These are phyloP conservation scores for Epichloe sibirici DNA, from an alignment of 2,329 filamentous ascomycete genomes.

Conservation along the genomic window DNA sequence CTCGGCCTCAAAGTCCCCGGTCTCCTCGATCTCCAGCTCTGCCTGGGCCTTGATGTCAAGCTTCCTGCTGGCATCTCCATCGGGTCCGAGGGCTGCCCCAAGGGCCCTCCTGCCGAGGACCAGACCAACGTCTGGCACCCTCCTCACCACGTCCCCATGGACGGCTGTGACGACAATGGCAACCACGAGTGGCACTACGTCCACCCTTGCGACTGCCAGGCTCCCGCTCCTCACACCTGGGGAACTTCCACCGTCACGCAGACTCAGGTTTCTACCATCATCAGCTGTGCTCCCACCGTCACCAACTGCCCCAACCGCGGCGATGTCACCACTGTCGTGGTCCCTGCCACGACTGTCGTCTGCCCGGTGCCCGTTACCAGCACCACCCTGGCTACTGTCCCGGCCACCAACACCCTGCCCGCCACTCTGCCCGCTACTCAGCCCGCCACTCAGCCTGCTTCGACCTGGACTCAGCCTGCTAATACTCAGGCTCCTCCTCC, in stretches of 20 bases:
- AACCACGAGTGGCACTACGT: slow-evolving; percentile 24
- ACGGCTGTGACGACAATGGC: slow-evolving; percentile 21
- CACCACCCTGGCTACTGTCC: slow-evolving; percentile 3
- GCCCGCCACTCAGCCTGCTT: slow-evolving; percentile 2
- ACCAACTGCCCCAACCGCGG: slow-evolving; percentile 25
- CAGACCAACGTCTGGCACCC: slow-evolving; percentile 25
- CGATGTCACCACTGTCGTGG: slow-evolving; percentile 22
- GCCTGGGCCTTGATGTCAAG: slow-evolving; percentile 10
- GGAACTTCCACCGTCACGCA: slow-evolving; percentile 29
- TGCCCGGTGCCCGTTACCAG: slow-evolving; percentile 27
- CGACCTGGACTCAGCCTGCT: background rate
- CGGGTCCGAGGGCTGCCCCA: slow-evolving; percentile 11
- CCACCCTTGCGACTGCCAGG: slow-evolving; percentile 17
- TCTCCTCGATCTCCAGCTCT: slow-evolving; percentile 6
- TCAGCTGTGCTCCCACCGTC: slow-evolving; percentile 24
- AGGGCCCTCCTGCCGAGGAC: slow-evolving; percentile 12
- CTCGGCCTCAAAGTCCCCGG: slow-evolving; percentile 2
- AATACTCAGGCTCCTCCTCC: slow-evolving; percentile 1
- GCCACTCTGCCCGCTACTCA: slow-evolving; percentile 1
- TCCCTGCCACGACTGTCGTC: slow-evolving; percentile 29
- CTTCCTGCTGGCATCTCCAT: slow-evolving; percentile 9
- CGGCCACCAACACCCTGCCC: background rate
- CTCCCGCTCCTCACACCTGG: slow-evolving; percentile 20
- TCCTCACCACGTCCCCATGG: slow-evolving; percentile 23
- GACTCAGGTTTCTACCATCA: slow-evolving; percentile 26